Base-by-base conservation (phyloP, 2,329 filamentous ascomycete genomes). In the Penicillium oxalicum region DNA sequence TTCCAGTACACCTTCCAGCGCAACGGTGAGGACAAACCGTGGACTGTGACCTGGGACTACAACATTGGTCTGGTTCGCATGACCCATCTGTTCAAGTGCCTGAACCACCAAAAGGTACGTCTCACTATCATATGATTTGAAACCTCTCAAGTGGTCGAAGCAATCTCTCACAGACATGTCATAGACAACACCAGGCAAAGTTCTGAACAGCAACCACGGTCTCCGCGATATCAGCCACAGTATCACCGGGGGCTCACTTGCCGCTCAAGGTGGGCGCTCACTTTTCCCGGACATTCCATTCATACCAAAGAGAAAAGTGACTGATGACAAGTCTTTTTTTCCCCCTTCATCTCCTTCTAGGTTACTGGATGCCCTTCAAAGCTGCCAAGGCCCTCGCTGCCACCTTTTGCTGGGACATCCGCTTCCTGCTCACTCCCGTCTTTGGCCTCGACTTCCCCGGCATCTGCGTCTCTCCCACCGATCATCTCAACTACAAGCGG, bases 1-100 rank as follows among this genome's bases (percentile, higher is more conserved):
- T 64, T 64, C n/a, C 58, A 90, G 60, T 97, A 96, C 68, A 82
- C 81, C 33, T 96, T 94, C 74, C 80, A 77, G 57, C 66, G 86
- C 3, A 87, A 87, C 0, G 81, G 77, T 9, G 80, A 86, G 13
- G 43, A 39, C 40, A 78, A 76, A 54, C 76, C 80, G 45, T 91
- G 86, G 66, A 81, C 80, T 0, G 83, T 97, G 52, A 90, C 96
- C 81, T 98, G 93, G 93, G 93, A 98, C 69, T 96, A 96, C 73
- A 91, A 94, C 60, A 82, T 91, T 53, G 93, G 93, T 7, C 83
- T 97, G 28, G 91, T 97, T 53, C 84, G 91, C 53, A 94, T 95
- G 70, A 96, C 91, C 2, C 87, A 90, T 27, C 88, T 97, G 65
- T 97, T 97, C 78, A 95, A 95, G 68, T 90, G 87, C 57, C 85